A percentile compares a stretch with the other conserved stretches of the same genome.
These are phyloP conservation scores for Cordyceps javanica DNA, from an alignment of 2,329 filamentous ascomycete genomes.

Conservation along the genomic window DNA sequence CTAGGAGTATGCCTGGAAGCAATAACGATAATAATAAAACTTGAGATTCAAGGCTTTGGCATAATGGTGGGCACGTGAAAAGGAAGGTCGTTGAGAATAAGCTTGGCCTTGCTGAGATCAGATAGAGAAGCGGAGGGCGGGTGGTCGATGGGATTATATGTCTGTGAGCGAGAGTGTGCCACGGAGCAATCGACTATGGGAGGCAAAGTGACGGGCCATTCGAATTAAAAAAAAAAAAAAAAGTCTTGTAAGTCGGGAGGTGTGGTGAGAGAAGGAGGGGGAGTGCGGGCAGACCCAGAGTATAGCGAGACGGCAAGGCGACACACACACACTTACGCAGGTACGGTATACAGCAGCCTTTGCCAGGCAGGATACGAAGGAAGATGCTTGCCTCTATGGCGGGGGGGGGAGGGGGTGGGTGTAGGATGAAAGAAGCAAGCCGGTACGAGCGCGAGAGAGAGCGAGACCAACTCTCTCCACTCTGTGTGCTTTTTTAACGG, in stretches of 20 bases:
- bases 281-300: neutral
- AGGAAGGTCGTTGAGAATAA: neutral
- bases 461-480: neutral
- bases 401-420: neutral
- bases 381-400: neutral
- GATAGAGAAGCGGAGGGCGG: conserved; percentile 7
- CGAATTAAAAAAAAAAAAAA: neutral
- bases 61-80: neutral
- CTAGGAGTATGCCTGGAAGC: neutral
- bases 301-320: neutral
- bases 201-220: neutral
- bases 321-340: neutral
- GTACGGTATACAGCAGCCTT: neutral
- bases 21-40: neutral
- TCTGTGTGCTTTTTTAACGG: neutral
- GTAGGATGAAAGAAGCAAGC: neutral
- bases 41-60: neutral
- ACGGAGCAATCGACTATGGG: neutral
- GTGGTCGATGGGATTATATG: conserved; percentile 9
- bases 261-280: conserved; percentile 2
- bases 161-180: conserved; percentile 6
- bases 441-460: neutral
- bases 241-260: conserved; percentile 6
- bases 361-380: neutral
- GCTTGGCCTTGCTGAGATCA: conserved; percentile 2